phyloP scores from a whole-genome alignment of 352 stramenopile species.

The Porosira glacialis region DNA sequence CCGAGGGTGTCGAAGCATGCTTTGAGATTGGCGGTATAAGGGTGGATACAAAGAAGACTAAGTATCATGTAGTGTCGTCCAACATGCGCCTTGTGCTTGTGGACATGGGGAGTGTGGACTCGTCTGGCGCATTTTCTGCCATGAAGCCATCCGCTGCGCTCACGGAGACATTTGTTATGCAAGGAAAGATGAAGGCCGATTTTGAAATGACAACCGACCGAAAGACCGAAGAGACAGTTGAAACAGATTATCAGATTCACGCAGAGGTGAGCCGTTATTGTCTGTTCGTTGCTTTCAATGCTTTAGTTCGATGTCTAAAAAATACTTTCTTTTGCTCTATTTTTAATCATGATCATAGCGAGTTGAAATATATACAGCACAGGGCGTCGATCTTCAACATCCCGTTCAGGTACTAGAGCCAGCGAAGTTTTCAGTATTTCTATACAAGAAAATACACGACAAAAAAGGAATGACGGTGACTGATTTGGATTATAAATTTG shows the following conservation, averaged over 20 bases:
- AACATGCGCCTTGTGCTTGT: slow-evolving; percentile 60
- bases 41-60: slow-evolving; percentile 41
- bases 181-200: slow-evolving; percentile 69
- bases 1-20: slow-evolving; percentile 44
- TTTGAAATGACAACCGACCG: slow-evolving; percentile 50
- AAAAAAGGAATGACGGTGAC: slow-evolving; percentile 45
- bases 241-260: slow-evolving; percentile 68
- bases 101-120: slow-evolving; percentile 54
- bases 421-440: slow-evolving; percentile 57
- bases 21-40: slow-evolving; percentile 20
- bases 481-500: slow-evolving; percentile 64
- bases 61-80: slow-evolving; percentile 55
- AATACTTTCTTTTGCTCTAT: too few relatives aligned
- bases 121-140: slow-evolving; percentile 38
- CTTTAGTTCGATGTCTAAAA: too few relatives aligned
- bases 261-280: too few relatives aligned
- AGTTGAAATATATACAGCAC: slow-evolving; percentile 79
- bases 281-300: too few relatives aligned
- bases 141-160: slow-evolving; percentile 35
- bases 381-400: slow-evolving; percentile 63
- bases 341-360: too few relatives aligned
- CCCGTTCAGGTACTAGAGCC: slow-evolving; percentile 79
- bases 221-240: slow-evolving; percentile 33
- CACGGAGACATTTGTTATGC: slow-evolving; percentile 75
- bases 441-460: slow-evolving; percentile 44